Percentiles rank a stretch among this genome's conserved stretches.
These are phyloP conservation scores for Euphrasia arctica DNA, from an alignment of 305 asterid species.

Conservation along the genomic window DNA sequence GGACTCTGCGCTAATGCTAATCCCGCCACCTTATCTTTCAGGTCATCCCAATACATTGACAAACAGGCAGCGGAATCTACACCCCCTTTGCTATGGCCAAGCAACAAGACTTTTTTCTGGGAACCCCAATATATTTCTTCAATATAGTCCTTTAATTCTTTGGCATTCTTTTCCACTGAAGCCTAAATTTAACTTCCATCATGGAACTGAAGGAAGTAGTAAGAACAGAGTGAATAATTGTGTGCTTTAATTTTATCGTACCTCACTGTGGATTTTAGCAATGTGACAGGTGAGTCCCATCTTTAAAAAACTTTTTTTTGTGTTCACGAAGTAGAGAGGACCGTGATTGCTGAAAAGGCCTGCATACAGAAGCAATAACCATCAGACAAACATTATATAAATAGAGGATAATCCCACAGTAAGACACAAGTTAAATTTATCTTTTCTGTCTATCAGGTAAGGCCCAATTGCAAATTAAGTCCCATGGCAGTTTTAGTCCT, in stretches of 20 bases:
- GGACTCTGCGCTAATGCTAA: slow-evolving; percentile 94
- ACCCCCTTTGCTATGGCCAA: slow-evolving; percentile 97
- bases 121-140: slow-evolving; percentile 97
- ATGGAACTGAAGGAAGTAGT: slow-evolving; percentile 20
- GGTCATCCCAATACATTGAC: slow-evolving; percentile 84
- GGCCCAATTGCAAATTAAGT: too few relatives aligned
- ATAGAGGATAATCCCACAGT: neutral
- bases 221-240: slow-evolving; percentile 3
- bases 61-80: slow-evolving; percentile 89
- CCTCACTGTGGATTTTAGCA: slow-evolving; percentile 98
- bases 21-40: slow-evolving; percentile 94
- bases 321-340: slow-evolving; percentile 80
- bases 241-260: slow-evolving; percentile 23
- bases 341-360: slow-evolving; percentile 99
- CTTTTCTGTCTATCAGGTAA: neutral
- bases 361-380: slow-evolving; percentile 21
- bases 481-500: too few relatives aligned
- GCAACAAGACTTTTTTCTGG: slow-evolving; percentile 67
- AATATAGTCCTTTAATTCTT: slow-evolving; percentile 83
- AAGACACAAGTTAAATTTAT: neutral
- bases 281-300: slow-evolving; percentile 95
- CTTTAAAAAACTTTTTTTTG: slow-evolving; percentile 74
- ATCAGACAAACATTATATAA: slow-evolving; percentile 5
- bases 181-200: slow-evolving; percentile 49
- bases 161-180: slow-evolving; percentile 82